These are phyloP conservation scores for Rhynchospora breviuscula DNA, from an alignment of 176 grass and related monocot species.

Conservation along the genomic window DNA sequence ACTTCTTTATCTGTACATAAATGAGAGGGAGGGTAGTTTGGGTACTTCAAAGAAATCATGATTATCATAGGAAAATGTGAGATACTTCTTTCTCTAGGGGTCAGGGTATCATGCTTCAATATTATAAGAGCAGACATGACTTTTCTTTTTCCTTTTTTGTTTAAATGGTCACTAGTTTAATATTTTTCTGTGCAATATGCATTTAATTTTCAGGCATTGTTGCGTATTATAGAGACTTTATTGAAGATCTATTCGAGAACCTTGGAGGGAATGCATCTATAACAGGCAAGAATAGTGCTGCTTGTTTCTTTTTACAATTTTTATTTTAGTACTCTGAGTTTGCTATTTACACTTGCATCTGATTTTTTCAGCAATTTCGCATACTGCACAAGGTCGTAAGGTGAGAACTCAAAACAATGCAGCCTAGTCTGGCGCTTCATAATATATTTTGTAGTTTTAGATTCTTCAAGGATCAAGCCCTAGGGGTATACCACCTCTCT, in stretches of 20 bases:
- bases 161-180: not conserved
- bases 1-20: not conserved
- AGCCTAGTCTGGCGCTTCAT: not conserved
- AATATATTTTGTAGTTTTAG: not conserved
- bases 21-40: not conserved
- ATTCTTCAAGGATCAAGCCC: not conserved
- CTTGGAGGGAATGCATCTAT: slow-evolving; percentile 65
- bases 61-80: not conserved
- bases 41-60: slow-evolving; percentile 4
- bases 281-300: slow-evolving; percentile 33
- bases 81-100: not conserved
- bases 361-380: slow-evolving; percentile 50
- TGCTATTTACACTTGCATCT: slow-evolving; percentile 28
- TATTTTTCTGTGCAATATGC: not conserved
- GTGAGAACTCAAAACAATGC: slow-evolving; percentile 39
- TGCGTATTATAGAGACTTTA: slow-evolving; percentile 65
- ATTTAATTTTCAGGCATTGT: slow-evolving; percentile 43
- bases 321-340: slow-evolving; percentile 4
- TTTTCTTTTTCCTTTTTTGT: not conserved
- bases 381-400: slow-evolving; percentile 63
- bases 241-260: slow-evolving; percentile 60
- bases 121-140: not conserved
- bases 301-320: not conserved
- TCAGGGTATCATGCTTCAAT: not conserved
- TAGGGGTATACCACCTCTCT: slow-evolving; percentile 3